Base-by-base conservation (phyloP, 169 alveolate species). In the Plasmodium blacklocki region DNA sequence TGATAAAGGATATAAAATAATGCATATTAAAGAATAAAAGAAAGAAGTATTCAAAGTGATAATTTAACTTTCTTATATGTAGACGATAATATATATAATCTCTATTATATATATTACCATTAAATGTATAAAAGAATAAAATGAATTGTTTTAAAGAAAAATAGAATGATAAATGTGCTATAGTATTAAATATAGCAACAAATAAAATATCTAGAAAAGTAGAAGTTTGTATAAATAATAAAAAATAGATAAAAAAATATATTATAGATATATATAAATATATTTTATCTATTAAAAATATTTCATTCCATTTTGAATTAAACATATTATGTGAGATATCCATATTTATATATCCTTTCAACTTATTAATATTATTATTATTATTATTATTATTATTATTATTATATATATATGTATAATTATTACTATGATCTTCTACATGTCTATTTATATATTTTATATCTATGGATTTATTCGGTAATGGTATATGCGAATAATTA, bases 141-240 rank as follows among this genome's bases (percentile, higher is more conserved):
- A 80, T 60, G 49, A 80, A 64, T 26, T 80, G 90, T 45, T 80
- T 80, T 18, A 80, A 21, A 2, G 90, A 80, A 19, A 80, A 80
- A 54, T 80, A 80, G 29, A 67, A 80, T 39, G 90, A 80, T 21
- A 80, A 80, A 26, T 80, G 59, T 19, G 73, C 39, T 59, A 80
- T 39, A 15, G 90, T 54, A 43, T 80, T 80, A 39, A 80, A 43
- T 66, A 80, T 50, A 14, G 90, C 18, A 32, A 29, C 90, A 18
- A 26, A 80, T 32, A 80, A 45, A 14, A 80, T 56, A 45, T 80
- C 90, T 47, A 80, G 68, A 56, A 80, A 80, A n/a, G 90, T 80
- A 3, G 90, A 80, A 0, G 90, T 68, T 45, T 59, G 59, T 5
- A 80, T 18, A 7, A 80, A 59, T 19, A 80, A n/a, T 29, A 80